Evolutionary conservation across 2,329 filamentous ascomycete species (phyloP), one percentile per base, ranked within the genome.

Genomic region (Pseudocercospora macadamiae): DNA sequence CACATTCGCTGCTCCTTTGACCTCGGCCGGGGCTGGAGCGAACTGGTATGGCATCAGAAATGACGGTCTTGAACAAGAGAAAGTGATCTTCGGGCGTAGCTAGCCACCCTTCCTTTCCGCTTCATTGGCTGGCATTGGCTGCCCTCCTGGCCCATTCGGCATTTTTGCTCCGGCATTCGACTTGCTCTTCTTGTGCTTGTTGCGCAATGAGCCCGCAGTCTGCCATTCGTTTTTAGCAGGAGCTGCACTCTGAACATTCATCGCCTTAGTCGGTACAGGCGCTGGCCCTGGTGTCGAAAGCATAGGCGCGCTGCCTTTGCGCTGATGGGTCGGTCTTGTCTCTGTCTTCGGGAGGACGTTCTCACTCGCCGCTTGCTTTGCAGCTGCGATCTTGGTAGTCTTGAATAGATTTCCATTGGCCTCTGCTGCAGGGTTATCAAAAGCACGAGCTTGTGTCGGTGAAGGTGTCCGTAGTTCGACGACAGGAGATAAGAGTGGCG

Each of bases 401-500:
- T 68, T 68, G 26, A 64, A 42, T 1, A 70, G 56, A n/a, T 47
- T 51, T 23, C 70, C 68, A 51, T 70, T 71, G 26, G 60, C 47
- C 37, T 66, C 66, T 4, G 65, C 61, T 9, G 65, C 68, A 18
- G 64, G 60, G 16, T 64, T 60, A 7, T 86, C 84, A 51, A 80
- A 76, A 48, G 81, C 86, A 55, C 87, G 80, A 55, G 77, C 76
- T 10, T 82, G 78, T 2, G 82, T 88, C 1, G 89, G 88, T 1
- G 89, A 90, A 2, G 89, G 87, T 0, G 87, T 89, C n/a, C 83
- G 81, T 4, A 84, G 83, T 75, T 92, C 89, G 54, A 88, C 89
- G 0, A 92, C 89, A 0, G 89, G 89, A 0, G 89, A 92, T 2
- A 93, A 79, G 19, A 81, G 62, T 3, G 79, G 78, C 30, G 64